A percentile compares a stretch with the other conserved stretches of the same genome.
These are phyloP conservation scores for Cucumis sativus DNA, from an alignment of 306 rosid genomes.

Conservation along the genomic window Cucumber_9930_V3 NC_026657.2:35180001-35180500, in stretches of 20 bases:
- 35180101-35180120: not conserved
- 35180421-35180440: not conserved
- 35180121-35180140: not conserved
- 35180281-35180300: slow-evolving; percentile 37
- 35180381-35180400: not conserved
- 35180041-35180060: slow-evolving; percentile 95
- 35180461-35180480: not conserved
- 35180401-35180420: not conserved
- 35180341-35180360: not conserved
- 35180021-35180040: slow-evolving; percentile 96
- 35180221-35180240: slow-evolving; percentile 97
- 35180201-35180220: slow-evolving; percentile 93
- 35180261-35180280: slow-evolving; percentile 99
- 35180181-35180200: slow-evolving; percentile 58
- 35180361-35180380: not conserved
- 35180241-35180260: slow-evolving; percentile 95
- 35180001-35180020: slow-evolving; percentile 90
- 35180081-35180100: slow-evolving; percentile 87
- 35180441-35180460: not conserved
- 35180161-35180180: not conserved
- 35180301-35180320: not conserved
- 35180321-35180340: not conserved
- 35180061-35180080: slow-evolving; percentile 98
- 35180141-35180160: not conserved
- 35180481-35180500: not conserved